phyloP scores from a whole-genome alignment of 345 rosid species.

The Melaleuca quinquenervia region DNA sequence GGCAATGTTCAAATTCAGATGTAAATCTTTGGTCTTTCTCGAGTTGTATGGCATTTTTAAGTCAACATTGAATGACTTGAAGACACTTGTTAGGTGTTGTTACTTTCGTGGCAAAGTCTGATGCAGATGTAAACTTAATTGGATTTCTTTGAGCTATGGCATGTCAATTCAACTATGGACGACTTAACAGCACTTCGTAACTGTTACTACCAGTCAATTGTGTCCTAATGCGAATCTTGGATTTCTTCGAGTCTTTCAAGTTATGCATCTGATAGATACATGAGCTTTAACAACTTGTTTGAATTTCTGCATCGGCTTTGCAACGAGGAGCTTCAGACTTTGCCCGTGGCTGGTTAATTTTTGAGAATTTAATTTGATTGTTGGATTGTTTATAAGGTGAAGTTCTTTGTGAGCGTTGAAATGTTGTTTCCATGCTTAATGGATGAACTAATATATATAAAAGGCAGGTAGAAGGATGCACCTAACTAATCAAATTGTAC shows the following conservation, averaged over 20 bases:
- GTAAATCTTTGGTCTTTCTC: background rate
- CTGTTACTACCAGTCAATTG: background rate
- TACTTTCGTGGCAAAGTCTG: background rate
- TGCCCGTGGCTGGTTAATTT: too few species aligned
- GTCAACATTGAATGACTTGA: background rate
- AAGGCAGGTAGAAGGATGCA: too few species aligned
- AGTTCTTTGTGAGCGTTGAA: background rate
- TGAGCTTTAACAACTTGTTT: too few species aligned
- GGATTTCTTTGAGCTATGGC: background rate
- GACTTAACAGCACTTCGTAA: background rate
- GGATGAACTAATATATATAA: too few species aligned
- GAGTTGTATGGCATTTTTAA: background rate
- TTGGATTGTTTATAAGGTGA: too few species aligned
- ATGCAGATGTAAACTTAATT: background rate
- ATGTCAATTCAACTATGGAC: background rate
- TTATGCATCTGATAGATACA: too few species aligned
- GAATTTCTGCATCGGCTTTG: too few species aligned
- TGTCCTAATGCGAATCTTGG: too few species aligned
- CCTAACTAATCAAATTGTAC: too few species aligned
- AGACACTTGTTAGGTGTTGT: background rate
- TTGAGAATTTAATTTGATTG: too few species aligned
- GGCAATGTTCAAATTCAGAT: background rate
- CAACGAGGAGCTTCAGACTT: too few species aligned
- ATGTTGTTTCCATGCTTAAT: background rate
- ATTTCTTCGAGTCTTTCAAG: too few species aligned